Conservation (phyloP, 129 eudicot genomes). For the Erigeron canadensis region DNA sequence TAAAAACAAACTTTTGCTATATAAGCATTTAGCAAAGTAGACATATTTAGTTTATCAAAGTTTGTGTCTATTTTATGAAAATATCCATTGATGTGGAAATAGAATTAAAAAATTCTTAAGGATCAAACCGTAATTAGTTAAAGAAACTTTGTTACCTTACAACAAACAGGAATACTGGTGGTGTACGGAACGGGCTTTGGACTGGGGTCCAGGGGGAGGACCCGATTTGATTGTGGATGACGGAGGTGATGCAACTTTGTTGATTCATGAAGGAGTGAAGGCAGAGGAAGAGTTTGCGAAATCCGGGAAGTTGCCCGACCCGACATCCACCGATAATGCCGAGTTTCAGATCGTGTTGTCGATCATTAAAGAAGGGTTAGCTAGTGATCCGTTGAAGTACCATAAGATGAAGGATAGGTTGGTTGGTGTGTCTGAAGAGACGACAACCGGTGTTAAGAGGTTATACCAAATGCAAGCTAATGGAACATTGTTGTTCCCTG, state of each 20-base stretch:
- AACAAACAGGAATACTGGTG: conserved; percentile 77
- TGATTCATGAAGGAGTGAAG: conserved; percentile 83
- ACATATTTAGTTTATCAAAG: too few relatives aligned
- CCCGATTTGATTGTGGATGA: conserved; percentile 77
- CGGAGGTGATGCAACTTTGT: conserved; percentile 68
- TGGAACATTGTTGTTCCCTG: conserved; percentile 15
- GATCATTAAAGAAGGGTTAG: conserved; percentile 56
- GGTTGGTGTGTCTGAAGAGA: conserved; percentile 90
- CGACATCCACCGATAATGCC: conserved; percentile 57
- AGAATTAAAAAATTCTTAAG: too few relatives aligned
- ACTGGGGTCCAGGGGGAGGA: conserved; percentile 80
- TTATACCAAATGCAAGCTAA: conserved; percentile 40
- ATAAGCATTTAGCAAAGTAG: too few relatives aligned
- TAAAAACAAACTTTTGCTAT: too few relatives aligned
- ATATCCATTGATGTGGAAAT: too few relatives aligned
- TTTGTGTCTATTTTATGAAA: too few relatives aligned
- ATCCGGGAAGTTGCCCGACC: conserved; percentile 62
- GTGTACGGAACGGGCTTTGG: conserved; percentile 80
- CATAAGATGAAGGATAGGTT: conserved; percentile 80
- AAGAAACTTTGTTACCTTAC: background rate
- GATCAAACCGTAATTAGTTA: background rate
- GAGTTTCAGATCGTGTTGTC: conserved; percentile 75
- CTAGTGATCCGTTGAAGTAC: conserved; percentile 58
- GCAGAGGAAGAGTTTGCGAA: conserved; percentile 78
- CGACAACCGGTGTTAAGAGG: conserved; percentile 96